Conservation (phyloP, 140 eudicot species). For the Oenanthe javanica region DNA sequence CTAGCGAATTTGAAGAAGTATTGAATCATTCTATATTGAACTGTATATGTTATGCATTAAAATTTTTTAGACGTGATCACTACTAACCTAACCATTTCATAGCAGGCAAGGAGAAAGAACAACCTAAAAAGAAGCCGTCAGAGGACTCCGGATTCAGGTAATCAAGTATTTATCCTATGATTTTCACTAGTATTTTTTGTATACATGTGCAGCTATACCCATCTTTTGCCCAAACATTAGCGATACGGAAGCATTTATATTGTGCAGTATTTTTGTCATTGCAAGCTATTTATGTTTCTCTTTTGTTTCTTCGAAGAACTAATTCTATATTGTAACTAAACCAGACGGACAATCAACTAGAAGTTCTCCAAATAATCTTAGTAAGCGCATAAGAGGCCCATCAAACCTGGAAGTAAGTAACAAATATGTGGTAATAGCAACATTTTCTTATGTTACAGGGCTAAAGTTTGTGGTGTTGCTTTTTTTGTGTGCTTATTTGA, state of each 20-base stretch:
- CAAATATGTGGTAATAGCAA: neutral
- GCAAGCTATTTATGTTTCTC: neutral
- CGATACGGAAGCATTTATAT: neutral
- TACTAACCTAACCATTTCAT: neutral
- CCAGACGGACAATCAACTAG: neutral
- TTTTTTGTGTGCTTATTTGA: neutral
- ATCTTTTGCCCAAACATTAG: neutral
- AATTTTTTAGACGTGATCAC: neutral
- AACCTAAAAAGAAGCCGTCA: neutral
- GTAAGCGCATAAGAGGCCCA: neutral
- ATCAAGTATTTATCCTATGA: neutral
- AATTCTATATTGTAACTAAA: neutral
- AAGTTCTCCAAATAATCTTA: neutral
- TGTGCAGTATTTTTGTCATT: no score
- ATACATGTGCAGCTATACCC: neutral
- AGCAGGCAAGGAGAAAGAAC: slow-evolving; percentile 11
- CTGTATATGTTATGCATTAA: neutral
- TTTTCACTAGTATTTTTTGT: neutral
- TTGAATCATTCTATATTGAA: neutral
- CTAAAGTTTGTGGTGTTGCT: neutral
- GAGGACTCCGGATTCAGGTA: neutral
- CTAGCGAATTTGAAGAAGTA: neutral
- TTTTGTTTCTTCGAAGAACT: neutral
- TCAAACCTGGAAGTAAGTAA: neutral
- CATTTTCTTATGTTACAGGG: neutral